Evolutionary conservation across 2,329 filamentous ascomycete species (phyloP).

Genomic region (Colletotrichum sp.): DNA sequence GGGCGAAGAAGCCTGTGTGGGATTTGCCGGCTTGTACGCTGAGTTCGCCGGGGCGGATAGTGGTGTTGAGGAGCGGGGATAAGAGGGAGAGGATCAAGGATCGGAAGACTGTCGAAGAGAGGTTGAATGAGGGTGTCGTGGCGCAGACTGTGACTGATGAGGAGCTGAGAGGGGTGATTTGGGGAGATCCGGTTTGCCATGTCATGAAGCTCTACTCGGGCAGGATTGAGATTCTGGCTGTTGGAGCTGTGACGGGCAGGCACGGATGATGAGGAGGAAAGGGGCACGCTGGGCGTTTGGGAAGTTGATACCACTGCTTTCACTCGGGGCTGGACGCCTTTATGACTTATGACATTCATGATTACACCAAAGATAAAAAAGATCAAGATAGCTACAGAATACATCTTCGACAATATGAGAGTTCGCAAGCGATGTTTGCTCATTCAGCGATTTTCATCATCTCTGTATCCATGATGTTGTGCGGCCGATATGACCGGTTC

Average conservation of each 20-base stretch:
- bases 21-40: constrained; percentile 69
- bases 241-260: constrained; percentile 65
- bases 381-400: no score
- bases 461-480: no score
- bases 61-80: constrained; percentile 66
- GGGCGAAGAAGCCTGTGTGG: constrained; percentile 53
- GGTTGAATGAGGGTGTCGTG: constrained; percentile 65
- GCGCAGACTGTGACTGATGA: constrained; percentile 73
- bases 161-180: constrained; percentile 72
- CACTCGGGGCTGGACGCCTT: no score
- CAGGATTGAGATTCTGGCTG: constrained; percentile 74
- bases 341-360: no score
- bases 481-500: no score
- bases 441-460: no score
- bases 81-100: constrained; percentile 40
- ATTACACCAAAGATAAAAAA: no score
- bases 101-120: constrained; percentile 54
- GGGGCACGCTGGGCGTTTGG: neutral
- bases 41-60: constrained; percentile 72
- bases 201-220: constrained; percentile 79
- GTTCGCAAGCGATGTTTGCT: no score
- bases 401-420: no score
- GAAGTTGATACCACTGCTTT: neutral
- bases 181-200: constrained; percentile 83
- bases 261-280: constrained; percentile 4